Evolutionary conservation across 2,329 filamentous ascomycete genomes (phyloP), one percentile per base, ranked within the genome.

Genomic region (Colletotrichum magnum): DNA sequence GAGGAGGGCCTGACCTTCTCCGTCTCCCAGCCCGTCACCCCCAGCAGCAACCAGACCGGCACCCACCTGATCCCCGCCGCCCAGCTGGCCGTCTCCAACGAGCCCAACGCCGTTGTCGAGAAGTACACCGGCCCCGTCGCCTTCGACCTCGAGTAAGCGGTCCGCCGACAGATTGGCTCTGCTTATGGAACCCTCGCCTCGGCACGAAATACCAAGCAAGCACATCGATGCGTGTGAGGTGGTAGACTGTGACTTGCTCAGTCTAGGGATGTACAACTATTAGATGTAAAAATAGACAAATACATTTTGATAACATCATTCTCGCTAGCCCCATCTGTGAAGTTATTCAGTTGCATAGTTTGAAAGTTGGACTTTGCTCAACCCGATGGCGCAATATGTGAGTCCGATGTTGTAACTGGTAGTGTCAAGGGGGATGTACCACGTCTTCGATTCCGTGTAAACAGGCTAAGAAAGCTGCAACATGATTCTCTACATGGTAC

Each of bases 21-120:
- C 13, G 74, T 79, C 71, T 70, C 72, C 10, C 73, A 78, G 74
- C 78, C 69, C 2, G 58, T 78, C 16, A 73, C 69, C 52, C 75
- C 74, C 60, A 69, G 26, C 36, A 74, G 72, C 73, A 61, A 73
- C 73, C 72, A 73, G 48, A 71, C 66, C 5, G 78, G 72, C 68
- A 61, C 64, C n/a, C 75, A 78, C 74, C 61, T 73, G 2, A 74
- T 80, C 54, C 70, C 73, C 59, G 73, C 70, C 71, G 54, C 62
- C 72, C 69, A 78, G 48, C 71, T 78, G 24, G 56, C 18, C 18
- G 66, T 63, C 41, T 62, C 69, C 53, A 51, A 71, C 63, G 39
- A 75, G 70, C 73, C 73, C 62, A 78, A 77, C 63, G 77, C 73
- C 28, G 59, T 61, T 51, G 74, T 76, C 48, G 69, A 80, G 75